Evolutionary conservation across 2,329 filamentous ascomycete species (phyloP), one percentile per base, ranked within the genome.

Genomic region (Arachnopeziza araneosa): DNA sequence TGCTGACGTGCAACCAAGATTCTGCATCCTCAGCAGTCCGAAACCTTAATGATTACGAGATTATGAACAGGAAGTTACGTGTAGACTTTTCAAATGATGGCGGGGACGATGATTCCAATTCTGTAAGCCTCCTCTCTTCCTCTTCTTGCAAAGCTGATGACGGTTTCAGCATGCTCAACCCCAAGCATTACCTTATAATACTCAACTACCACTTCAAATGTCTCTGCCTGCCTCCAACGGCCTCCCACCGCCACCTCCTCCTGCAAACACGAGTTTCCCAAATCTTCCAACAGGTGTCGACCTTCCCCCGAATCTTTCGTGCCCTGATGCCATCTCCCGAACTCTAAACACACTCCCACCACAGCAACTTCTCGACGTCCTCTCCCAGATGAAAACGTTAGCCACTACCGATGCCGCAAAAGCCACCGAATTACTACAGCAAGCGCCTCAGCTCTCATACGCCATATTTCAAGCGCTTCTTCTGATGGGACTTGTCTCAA

Each of bases 21-120:
- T 87, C 92, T 24, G 95, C 95, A 32, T 91, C 93, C 48, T 96
- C 92, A 1, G 95, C 95, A 1, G 93, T 98, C 54, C 88, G 93
- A 68, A 98, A 99, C 73, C 79, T 98, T 56, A 96, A 98, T 77
- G 92, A 96, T 74, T 88, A 91, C 76, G 93, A 98, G 74, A 87
- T 97, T 72, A 96, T 96, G 87, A 92, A 92, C 58, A 86, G 95
- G 70, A 96, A 96, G 75, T 83, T 99, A 64, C 86, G 93, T 62
- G 95, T 99, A 59, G 95, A 98, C 75, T 99, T 96, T 76, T 95
- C 91, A 61, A 96, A 96, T 74, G 93, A 97, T 73, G 88, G 85
- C 52, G 82, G 83, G 63, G 86, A 87, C 63, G 86, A 89, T 59
- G 84, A 78, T 60, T 81, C 63, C 24, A 54, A 50, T 44, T 30